Conservation (phyloP, 257 asterid genomes). For the Solanum okadae region DNA sequence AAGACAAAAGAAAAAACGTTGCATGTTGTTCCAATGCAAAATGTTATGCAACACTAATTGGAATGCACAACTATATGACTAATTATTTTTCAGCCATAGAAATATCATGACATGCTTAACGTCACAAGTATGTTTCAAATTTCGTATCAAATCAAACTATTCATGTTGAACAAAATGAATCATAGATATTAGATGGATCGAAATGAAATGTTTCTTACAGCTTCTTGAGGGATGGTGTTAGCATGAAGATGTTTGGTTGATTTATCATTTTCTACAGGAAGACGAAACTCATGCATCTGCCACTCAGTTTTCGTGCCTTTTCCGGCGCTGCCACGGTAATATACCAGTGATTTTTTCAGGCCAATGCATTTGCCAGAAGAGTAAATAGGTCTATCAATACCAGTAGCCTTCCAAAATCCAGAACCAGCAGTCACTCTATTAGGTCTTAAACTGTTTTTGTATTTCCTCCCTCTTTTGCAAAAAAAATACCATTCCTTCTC, state of each 20-base stretch:
- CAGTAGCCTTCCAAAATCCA: not conserved
- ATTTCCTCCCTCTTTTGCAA: conserved; percentile 11
- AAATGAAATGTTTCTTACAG: not conserved
- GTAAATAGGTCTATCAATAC: not conserved
- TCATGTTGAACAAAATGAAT: too few relatives aligned
- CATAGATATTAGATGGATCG: too few relatives aligned
- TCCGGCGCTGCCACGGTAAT: not conserved
- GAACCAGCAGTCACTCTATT: not conserved
- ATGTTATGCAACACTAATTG: too few relatives aligned
- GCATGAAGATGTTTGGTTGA: not conserved
- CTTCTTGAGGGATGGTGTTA: not conserved
- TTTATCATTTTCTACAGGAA: not conserved
- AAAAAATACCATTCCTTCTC: conserved; percentile 9
- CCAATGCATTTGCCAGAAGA: not conserved
- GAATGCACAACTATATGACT: not conserved
- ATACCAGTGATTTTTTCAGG: not conserved
- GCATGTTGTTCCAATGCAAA: not conserved
- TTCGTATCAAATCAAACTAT: not conserved
- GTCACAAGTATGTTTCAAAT: not conserved
- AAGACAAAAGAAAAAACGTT: too few relatives aligned
- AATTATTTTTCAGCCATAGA: too few relatives aligned
- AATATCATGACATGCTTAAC: not conserved
- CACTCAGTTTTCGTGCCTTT: not conserved
- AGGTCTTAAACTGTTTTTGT: conserved; percentile 4
- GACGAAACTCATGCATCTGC: not conserved